Percentiles rank a stretch among this genome's conserved stretches.
These are phyloP conservation scores for Umbelopsis vinacea DNA, from an alignment of 192 early-diverging fungal species.

Conservation along the genomic window DNA sequence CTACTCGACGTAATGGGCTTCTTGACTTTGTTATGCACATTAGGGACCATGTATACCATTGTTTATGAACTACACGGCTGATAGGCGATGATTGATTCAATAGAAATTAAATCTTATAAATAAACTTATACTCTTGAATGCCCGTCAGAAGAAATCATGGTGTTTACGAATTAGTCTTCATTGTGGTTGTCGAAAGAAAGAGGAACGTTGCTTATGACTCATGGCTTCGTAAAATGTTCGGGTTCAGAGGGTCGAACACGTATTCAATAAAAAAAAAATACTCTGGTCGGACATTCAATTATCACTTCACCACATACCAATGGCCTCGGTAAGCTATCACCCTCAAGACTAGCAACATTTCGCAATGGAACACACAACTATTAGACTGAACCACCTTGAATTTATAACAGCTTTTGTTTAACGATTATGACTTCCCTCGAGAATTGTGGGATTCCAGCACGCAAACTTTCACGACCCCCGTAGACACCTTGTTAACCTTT, in stretches of 20 bases:
- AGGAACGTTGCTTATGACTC: too few relatives aligned
- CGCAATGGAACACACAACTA: background rate
- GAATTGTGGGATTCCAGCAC: slow-evolving; percentile 53
- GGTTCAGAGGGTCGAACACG: too few relatives aligned
- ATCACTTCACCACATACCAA: background rate
- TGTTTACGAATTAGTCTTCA: too few relatives aligned
- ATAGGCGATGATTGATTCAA: background rate
- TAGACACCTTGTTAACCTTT: slow-evolving; percentile 51
- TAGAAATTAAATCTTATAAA: background rate
- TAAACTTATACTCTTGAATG: too few relatives aligned
- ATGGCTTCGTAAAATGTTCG: too few relatives aligned
- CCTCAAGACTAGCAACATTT: background rate
- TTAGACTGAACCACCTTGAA: background rate
- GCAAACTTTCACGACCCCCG: slow-evolving; percentile 47
- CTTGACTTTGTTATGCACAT: background rate
- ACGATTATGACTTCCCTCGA: slow-evolving; percentile 52
- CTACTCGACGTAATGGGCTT: background rate
- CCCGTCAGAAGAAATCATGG: too few relatives aligned
- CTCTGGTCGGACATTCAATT: too few relatives aligned
- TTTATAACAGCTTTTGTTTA: slow-evolving; percentile 43
- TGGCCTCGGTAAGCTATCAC: slow-evolving; percentile 15
- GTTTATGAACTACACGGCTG: background rate
- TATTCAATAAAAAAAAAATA: too few relatives aligned
- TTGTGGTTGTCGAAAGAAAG: too few relatives aligned
- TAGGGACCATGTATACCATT: background rate